A percentile compares a stretch with the other conserved stretches of the same genome.
Evolutionary conservation across 768 basidiomycete species (phyloP).

Genomic region (Boletus fagicola): DNA sequence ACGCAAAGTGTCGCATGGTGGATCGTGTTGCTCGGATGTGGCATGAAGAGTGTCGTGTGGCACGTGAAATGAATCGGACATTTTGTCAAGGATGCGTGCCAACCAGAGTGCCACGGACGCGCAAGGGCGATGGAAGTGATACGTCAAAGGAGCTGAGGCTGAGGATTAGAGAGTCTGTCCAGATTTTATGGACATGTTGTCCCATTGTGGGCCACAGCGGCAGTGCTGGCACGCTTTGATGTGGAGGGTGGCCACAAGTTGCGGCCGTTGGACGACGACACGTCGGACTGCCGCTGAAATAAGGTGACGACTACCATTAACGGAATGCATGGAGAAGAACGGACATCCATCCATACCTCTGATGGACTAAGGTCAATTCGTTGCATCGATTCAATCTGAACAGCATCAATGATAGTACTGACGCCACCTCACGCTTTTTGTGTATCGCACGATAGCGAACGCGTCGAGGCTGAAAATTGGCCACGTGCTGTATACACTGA

Average conservation of each 20-base stretch:
- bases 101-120: neutral
- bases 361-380: neutral
- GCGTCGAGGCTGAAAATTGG: neutral
- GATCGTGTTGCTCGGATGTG: neutral
- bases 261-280: neutral
- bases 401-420: neutral
- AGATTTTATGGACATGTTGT: slow-evolving; percentile 1
- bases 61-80: neutral
- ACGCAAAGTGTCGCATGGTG: neutral
- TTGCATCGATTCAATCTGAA: neutral
- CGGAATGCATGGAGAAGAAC: neutral
- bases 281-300: neutral
- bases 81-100: neutral
- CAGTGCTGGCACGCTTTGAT: slow-evolving; percentile 6
- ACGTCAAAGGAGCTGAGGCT: neutral
- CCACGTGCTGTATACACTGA: neutral
- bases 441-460: neutral
- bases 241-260: neutral
- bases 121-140: neutral
- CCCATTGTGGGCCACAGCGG: slow-evolving; percentile 12
- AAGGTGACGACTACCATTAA: neutral
- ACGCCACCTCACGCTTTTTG: neutral
- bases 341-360: neutral
- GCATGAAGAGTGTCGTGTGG: neutral
- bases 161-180: neutral